Evolutionary conservation across 306 rosid species (phyloP).

Genomic region (Gillenia trifoliata): DNA sequence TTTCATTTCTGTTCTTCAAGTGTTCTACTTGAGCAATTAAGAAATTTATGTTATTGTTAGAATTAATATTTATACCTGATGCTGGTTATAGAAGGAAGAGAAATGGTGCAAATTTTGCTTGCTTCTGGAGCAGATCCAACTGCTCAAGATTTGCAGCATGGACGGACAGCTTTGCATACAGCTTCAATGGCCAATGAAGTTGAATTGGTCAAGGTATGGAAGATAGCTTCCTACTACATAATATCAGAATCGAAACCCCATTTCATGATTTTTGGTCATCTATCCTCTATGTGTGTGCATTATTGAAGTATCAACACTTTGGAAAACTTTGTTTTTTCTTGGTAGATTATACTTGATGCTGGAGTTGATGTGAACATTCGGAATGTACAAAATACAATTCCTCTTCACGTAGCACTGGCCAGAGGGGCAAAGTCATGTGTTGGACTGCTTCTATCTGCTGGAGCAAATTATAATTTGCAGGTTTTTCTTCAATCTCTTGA

Average conservation of each 20-base stretch:
- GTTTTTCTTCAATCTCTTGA: slow-evolving; percentile 34
- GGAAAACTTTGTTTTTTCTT: background rate
- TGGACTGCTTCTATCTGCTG: slow-evolving; percentile 82
- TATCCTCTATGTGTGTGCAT: background rate
- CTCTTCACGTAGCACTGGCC: slow-evolving; percentile 94
- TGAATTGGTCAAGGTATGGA: slow-evolving; percentile 76
- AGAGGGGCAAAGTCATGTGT: slow-evolving; percentile 95
- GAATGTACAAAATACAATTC: slow-evolving; percentile 87
- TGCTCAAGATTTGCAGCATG: slow-evolving; percentile 82
- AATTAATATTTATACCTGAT: slow-evolving; percentile 25
- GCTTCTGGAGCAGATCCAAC: slow-evolving; percentile 90
- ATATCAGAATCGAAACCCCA: slow-evolving; percentile 11
- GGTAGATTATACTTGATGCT: slow-evolving; percentile 81
- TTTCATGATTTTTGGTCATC: slow-evolving; percentile 17
- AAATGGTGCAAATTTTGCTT: slow-evolving; percentile 81
- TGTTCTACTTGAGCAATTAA: background rate
- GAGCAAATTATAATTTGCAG: slow-evolving; percentile 92
- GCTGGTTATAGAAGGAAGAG: slow-evolving; percentile 74
- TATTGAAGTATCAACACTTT: background rate
- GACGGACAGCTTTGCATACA: slow-evolving; percentile 92
- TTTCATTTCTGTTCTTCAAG: background rate
- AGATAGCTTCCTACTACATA: slow-evolving; percentile 11
- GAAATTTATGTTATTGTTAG: background rate
- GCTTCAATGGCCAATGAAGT: slow-evolving; percentile 89
- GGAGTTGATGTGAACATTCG: slow-evolving; percentile 91